These are phyloP conservation scores for Trametes maxima DNA, from an alignment of 768 basidiomycete species.

Conservation along the genomic window DNA sequence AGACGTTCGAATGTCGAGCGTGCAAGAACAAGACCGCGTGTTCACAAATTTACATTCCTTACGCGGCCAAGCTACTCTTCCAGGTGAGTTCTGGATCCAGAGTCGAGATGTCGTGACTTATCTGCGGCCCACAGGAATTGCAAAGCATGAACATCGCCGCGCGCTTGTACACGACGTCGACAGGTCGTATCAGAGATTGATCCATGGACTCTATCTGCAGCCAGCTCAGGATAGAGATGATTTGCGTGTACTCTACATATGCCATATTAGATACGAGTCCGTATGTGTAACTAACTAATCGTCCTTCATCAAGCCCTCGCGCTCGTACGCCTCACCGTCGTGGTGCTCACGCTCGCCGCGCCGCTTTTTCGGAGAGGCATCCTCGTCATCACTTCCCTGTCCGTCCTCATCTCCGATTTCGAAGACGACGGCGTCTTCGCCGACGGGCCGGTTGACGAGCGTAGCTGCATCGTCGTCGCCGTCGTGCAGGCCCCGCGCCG, in stretches of 20 bases:
- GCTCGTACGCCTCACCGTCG: constrained; percentile 55
- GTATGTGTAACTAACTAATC: constrained; percentile 33
- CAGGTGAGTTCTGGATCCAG: constrained; percentile 56
- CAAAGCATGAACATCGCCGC: constrained; percentile 96
- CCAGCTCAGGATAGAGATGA: constrained; percentile 24
- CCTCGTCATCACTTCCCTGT: constrained; percentile 62
- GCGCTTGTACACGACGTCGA: constrained; percentile 83
- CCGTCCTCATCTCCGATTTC: constrained; percentile 88
- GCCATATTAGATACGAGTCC: constrained; percentile 26
- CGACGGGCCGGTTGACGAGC: constrained; percentile 60
- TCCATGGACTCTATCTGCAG: constrained; percentile 23
- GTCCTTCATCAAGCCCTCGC: constrained; percentile 62
- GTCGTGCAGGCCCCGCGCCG: constrained; percentile 45
- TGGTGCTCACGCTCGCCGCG: constrained; percentile 45
- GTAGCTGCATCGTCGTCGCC: constrained; percentile 74
- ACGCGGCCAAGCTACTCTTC: constrained; percentile 95
- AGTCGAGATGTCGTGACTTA: background rate
- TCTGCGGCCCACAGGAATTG: constrained; percentile 59
- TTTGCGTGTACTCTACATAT: constrained; percentile 41
- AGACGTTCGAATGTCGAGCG: constrained; percentile 97
- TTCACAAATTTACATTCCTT: constrained; percentile 91
- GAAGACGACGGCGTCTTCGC: constrained; percentile 80
- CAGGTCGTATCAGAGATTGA: constrained; percentile 78
- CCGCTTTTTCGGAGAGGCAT: constrained; percentile 51
- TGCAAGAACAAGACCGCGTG: constrained; percentile 97